Percentiles rank a stretch among this genome's conserved stretches.
These are phyloP conservation scores for Cryptococcus hybrid DNA, from an alignment of 1,284 basidiomycete species.

Conservation along the genomic window DNA sequence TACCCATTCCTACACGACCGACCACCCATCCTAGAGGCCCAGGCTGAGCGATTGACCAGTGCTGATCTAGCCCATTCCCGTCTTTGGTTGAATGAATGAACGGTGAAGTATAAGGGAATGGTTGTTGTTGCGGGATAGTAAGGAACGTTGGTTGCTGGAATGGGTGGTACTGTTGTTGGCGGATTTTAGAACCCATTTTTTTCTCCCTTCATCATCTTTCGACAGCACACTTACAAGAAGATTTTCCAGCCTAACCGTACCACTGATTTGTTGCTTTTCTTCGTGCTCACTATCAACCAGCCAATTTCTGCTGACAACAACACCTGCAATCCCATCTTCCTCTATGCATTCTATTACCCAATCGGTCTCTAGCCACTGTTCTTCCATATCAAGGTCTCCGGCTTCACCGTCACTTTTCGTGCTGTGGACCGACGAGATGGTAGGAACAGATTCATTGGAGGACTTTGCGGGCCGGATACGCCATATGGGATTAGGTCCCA, in stretches of 20 bases:
- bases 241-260: neutral
- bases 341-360: constrained; percentile 24
- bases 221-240: neutral
- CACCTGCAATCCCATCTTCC: constrained; percentile 11
- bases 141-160: constrained; percentile 2
- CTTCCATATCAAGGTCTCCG: neutral
- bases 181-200: neutral
- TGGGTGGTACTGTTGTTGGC: constrained; percentile 9
- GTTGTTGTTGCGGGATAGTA: constrained; percentile 2
- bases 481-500: constrained; percentile 8
- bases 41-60: constrained; percentile 35
- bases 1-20: constrained; percentile 27
- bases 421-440: neutral
- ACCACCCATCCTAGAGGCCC: constrained; percentile 40
- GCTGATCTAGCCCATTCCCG: constrained; percentile 20
- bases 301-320: constrained; percentile 35
- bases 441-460: constrained; percentile 14
- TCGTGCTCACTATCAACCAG: constrained; percentile 6
- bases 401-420: neutral
- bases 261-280: neutral
- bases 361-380: constrained; percentile 7
- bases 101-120: constrained; percentile 29
- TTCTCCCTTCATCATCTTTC: too few relatives aligned
- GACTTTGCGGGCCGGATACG: constrained; percentile 17
- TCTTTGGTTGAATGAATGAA: constrained; percentile 21